Conservation (phyloP, 2,329 filamentous ascomycete species). For the Hortaea werneckii region DNA sequence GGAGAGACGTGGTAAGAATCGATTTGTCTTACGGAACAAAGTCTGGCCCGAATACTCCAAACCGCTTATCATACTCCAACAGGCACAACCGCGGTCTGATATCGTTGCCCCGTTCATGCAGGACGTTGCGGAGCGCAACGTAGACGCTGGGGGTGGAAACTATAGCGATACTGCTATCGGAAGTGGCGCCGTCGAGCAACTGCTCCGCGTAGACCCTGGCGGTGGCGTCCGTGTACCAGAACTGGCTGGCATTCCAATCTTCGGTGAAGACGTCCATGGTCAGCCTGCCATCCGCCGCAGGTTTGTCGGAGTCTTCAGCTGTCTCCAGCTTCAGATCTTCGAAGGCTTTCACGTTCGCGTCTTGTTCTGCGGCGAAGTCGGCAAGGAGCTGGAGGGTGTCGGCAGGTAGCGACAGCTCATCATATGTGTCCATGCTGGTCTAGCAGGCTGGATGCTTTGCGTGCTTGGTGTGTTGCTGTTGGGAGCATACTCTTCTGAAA, state of each 20-base stretch:
- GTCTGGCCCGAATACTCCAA: constrained; percentile 64
- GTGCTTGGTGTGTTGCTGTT: not conserved
- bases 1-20: no score
- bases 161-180: constrained; percentile 53
- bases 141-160: constrained; percentile 70
- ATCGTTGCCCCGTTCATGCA: constrained; percentile 11
- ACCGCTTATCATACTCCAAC: constrained; percentile 65
- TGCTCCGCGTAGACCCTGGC: constrained; percentile 53
- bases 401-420: constrained; percentile 46
- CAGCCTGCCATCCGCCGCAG: constrained; percentile 23
- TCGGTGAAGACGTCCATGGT: constrained; percentile 65
- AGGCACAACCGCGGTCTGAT: constrained; percentile 51
- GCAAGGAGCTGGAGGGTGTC: constrained; percentile 59
- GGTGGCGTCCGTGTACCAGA: constrained; percentile 68
- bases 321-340: constrained; percentile 55
- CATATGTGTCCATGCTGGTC: constrained; percentile 4
- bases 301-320: constrained; percentile 42
- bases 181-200: constrained; percentile 51
- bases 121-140: constrained; percentile 61
- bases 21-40: constrained; percentile 42
- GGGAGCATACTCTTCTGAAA: not conserved
- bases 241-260: constrained; percentile 76
- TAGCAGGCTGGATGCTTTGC: not conserved
- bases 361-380: constrained; percentile 64
- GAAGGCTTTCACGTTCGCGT: constrained; percentile 55